Conservation (phyloP, 495 filamentous ascomycete species). For the Aspergillus sparsus region DNA sequence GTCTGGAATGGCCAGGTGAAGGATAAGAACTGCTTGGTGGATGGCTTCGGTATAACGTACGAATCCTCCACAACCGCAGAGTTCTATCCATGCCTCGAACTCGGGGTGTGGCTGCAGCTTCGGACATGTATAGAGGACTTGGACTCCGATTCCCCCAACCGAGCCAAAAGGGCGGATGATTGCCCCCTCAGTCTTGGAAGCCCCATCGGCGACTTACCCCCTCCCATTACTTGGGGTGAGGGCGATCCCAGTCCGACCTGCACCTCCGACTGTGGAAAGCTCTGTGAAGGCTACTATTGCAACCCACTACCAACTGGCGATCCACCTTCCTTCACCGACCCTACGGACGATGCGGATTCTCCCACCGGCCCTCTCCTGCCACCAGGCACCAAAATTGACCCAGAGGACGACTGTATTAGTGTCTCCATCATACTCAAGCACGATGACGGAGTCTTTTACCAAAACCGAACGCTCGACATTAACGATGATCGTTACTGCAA, state of each 20-base stretch:
- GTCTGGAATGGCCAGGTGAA: neutral
- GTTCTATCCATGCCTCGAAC: neutral
- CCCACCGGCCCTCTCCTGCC: neutral
- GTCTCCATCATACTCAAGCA: neutral
- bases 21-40: neutral
- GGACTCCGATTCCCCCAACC: neutral
- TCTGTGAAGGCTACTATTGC: slow-evolving; percentile 1
- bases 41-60: neutral
- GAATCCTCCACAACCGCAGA: neutral
- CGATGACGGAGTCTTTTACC: neutral
- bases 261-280: neutral
- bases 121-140: neutral
- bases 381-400: neutral
- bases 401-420: neutral
- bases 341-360: neutral
- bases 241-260: neutral
- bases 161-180: neutral
- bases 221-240: neutral
- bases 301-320: neutral
- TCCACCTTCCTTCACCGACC: neutral
- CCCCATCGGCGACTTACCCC: neutral
- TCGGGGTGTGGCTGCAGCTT: neutral
- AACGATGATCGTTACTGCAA: neutral
- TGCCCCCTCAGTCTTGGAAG: neutral
- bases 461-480: neutral